Evolutionary conservation across 192 early-diverging fungal genomes (phyloP), one percentile per base, ranked within the genome.

Genomic region (Podila minutissima): DNA sequence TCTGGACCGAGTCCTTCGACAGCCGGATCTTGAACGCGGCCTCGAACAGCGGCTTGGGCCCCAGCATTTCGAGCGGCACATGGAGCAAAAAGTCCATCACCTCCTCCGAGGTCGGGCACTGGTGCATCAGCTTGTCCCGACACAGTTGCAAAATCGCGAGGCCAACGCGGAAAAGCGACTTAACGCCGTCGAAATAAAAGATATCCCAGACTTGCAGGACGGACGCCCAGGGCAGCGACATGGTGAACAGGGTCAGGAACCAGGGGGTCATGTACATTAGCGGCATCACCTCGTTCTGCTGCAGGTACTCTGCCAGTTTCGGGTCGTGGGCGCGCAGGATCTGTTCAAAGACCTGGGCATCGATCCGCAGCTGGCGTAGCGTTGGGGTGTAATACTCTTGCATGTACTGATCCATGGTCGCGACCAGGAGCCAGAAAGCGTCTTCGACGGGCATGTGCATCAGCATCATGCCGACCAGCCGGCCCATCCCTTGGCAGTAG

Each of bases 401-500:
- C 69, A 96, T 88, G 62, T 92, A 92, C 31, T 85, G 84, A 50
- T 92, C 86, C 41, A 97, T 86, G 19, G 92, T 93, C 2, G 91
- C 89, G 0, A 92, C 94, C 58, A 97, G 85, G 48, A 94, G 71
- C 95, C 95, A 98, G 85, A 98, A 98, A 4, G 93, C 87, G 62
- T 95, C 94, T 86, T 98, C 95, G 31, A 92, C 86, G 4, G 89
- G 81, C 87, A 96, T 90, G 9, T 93, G 88, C 88, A 98, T 98
- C 60, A 99, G 78, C 83, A 98, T 91, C 85, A 96, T 90, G 0
- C 97, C 96, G 17, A 92, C 97, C 53, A 99, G 67, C 59, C 96
- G 89, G 1, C 96, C 95, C 97, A 98, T 98, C 12, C 97, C 97
- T 77, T 98, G 97, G 74, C 96, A 97, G 83, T 99, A 99, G 33